Percentiles rank a stretch among this genome's conserved stretches.
phyloP scores from a whole-genome alignment of 225 moss, liverwort and hornwort genomes.

The Pseudisothecium myosuroides region DNA sequence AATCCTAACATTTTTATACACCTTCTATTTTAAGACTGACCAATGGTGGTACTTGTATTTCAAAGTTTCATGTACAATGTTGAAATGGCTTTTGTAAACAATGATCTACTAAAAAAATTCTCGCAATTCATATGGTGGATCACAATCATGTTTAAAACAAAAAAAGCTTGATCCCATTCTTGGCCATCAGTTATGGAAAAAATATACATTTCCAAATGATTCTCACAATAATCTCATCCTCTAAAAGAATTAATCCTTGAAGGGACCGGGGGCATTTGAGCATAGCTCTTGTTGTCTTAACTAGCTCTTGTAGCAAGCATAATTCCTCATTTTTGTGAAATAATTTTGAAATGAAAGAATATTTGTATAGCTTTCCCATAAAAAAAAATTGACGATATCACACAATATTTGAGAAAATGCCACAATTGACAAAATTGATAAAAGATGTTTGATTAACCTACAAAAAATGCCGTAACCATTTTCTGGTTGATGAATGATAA shows the following conservation, averaged over 20 bases:
- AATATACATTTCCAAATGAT: not conserved
- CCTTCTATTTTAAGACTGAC: not conserved
- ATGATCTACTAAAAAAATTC: not conserved
- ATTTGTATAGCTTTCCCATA: not conserved
- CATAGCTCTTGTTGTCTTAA: no score
- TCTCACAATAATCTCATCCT: not conserved
- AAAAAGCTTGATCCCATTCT: not conserved
- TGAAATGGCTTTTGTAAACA: not conserved
- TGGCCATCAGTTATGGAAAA: not conserved
- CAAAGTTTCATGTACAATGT: not conserved
- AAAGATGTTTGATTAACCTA: no score
- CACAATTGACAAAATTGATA: no score
- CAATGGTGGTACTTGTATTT: not conserved
- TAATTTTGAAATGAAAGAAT: not conserved
- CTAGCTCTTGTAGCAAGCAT: no score
- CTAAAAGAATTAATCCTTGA: fast-evolving
- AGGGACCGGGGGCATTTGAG: not conserved
- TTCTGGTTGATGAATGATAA: no score
- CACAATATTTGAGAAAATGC: not conserved
- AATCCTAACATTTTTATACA: not conserved
- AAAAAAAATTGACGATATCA: not conserved
- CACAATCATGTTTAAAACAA: not conserved
- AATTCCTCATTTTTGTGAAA: not conserved
- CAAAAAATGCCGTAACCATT: no score
- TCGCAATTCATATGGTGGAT: not conserved